Percentiles rank a stretch among this genome's conserved stretches.
These are phyloP conservation scores for Monosporozyma yasuniensis DNA, from an alignment of 805 yeast genomes.

Conservation along the genomic window DNA sequence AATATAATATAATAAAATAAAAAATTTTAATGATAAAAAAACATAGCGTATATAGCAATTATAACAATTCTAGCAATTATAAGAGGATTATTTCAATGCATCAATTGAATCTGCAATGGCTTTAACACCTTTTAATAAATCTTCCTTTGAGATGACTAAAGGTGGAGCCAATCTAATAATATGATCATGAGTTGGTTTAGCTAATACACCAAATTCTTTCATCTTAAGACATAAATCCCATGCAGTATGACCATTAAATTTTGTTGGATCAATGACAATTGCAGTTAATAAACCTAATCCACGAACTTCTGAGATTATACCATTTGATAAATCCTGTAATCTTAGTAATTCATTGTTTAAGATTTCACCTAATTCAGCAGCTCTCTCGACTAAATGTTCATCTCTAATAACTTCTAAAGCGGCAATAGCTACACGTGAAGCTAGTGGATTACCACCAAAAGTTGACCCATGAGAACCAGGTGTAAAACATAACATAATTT, in stretches of 20 bases:
- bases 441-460: slow-evolving; percentile 95
- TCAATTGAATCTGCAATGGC: slow-evolving; percentile 41
- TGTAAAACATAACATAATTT: slow-evolving; percentile 78
- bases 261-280: slow-evolving; percentile 76
- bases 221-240: slow-evolving; percentile 91
- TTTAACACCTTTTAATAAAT: slow-evolving; percentile 70
- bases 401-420: slow-evolving; percentile 85
- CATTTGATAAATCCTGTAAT: slow-evolving; percentile 43
- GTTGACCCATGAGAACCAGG: slow-evolving; percentile 98
- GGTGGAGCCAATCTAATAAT: slow-evolving; percentile 97
- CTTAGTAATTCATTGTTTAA: slow-evolving; percentile 51
- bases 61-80: too few species aligned
- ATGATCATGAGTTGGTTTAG: slow-evolving; percentile 94
- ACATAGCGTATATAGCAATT: too few species aligned
- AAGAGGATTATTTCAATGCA: not conserved
- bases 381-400: slow-evolving; percentile 75
- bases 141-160: slow-evolving; percentile 80
- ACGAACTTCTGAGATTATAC: slow-evolving; percentile 54
- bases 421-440: slow-evolving; percentile 87
- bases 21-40: slow-evolving; percentile 21
- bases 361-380: slow-evolving; percentile 59
- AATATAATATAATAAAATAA: not conserved
- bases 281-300: slow-evolving; percentile 87
- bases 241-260: slow-evolving; percentile 83
- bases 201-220: slow-evolving; percentile 83